These are phyloP conservation scores for Eremothecium coryli DNA, from an alignment of 1,139 yeast species.

Conservation along the genomic window DNA sequence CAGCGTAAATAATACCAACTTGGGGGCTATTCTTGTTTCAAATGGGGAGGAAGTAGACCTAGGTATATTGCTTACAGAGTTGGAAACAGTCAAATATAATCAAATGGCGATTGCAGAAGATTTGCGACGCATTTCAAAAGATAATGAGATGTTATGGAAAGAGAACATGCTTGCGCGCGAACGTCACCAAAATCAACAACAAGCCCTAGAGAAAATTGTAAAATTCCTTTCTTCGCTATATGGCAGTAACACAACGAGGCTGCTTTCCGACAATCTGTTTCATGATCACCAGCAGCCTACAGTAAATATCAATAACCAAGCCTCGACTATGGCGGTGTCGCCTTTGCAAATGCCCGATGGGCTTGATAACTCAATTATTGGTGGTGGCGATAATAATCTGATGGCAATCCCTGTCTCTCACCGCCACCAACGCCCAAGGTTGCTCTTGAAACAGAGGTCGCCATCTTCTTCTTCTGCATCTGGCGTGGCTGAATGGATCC, in stretches of 20 bases:
- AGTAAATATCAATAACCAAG: conserved; percentile 3
- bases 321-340: conserved; percentile 3
- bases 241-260: conserved; percentile 10
- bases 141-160: conserved; percentile 84
- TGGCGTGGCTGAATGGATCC: background rate
- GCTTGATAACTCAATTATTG: background rate
- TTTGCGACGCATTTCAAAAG: conserved; percentile 68
- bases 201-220: conserved; percentile 78
- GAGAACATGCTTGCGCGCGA: conserved; percentile 80
- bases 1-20: conserved; percentile 6
- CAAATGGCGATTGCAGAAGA: conserved; percentile 81
- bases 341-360: conserved; percentile 4
- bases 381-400: background rate
- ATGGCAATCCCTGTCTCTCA: conserved; percentile 1
- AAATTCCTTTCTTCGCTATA: conserved; percentile 63
- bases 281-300: conserved; percentile 9
- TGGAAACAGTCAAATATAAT: conserved; percentile 66
- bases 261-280: conserved; percentile 9
- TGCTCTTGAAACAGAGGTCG: conserved; percentile 21
- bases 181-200: conserved; percentile 75
- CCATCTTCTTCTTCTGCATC: conserved; percentile 14
- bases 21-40: conserved; percentile 2
- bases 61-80: conserved; percentile 47
- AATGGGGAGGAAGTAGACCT: conserved; percentile 14
- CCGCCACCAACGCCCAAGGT: conserved; percentile 14